phyloP scores from a whole-genome alignment of 2,329 filamentous ascomycete species.

The Talaromyces albobiverticillius region DNA sequence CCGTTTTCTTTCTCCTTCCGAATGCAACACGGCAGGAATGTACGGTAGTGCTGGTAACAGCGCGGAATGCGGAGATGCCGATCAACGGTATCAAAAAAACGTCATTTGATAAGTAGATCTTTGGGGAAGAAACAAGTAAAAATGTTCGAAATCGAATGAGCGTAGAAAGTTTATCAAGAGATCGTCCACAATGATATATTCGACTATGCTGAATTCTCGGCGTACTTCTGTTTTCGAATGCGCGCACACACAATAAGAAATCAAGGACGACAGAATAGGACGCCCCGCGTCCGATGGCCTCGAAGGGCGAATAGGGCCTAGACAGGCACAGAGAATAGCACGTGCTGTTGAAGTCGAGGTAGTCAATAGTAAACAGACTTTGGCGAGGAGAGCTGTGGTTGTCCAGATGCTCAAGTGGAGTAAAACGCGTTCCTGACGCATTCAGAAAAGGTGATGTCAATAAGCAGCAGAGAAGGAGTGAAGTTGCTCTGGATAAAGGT shows the following conservation, averaged over 20 bases:
- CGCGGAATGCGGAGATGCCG: conserved; percentile 10
- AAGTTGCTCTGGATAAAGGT: neutral
- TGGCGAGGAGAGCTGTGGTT: neutral
- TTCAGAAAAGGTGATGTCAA: conserved; percentile 8
- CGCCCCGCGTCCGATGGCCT: neutral
- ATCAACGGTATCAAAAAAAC: neutral
- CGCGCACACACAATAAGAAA: neutral
- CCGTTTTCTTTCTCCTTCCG: conserved; percentile 8
- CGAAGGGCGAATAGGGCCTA: neutral
- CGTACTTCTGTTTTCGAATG: conserved; percentile 10
- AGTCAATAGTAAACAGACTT: neutral
- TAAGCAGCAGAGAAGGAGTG: neutral
- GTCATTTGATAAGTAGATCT: conserved; percentile 2
- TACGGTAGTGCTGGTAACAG: conserved; percentile 9
- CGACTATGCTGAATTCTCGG: conserved; percentile 7
- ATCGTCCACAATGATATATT: neutral
- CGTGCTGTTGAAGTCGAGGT: conserved; percentile 3
- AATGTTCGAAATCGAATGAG: neutral
- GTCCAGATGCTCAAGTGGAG: neutral
- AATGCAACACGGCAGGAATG: conserved; percentile 14
- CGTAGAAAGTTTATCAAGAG: neutral
- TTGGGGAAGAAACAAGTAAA: neutral
- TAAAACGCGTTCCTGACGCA: conserved; percentile 1
- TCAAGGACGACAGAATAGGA: neutral
- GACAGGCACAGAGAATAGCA: neutral